Percentiles rank a stretch among this genome's conserved stretches.
phyloP scores from a whole-genome alignment of 164 flowering plant genomes.

The Piper longum region DNA sequence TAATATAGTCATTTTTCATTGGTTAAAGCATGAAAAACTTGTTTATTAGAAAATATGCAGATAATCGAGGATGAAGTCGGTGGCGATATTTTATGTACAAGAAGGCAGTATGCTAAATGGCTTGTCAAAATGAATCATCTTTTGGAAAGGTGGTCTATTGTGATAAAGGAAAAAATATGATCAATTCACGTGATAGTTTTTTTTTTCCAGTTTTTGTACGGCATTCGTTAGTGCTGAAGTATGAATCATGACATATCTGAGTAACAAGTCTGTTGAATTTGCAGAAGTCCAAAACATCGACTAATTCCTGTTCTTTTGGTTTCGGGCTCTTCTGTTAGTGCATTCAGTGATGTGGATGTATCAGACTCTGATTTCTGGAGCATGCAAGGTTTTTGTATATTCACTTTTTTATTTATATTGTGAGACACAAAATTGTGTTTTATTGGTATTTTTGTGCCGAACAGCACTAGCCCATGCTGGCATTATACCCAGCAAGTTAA shows the following conservation, averaged over 20 bases:
- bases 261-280: conserved; percentile 5
- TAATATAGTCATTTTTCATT: too few relatives aligned
- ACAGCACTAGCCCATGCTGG: conserved; percentile 91
- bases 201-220: not conserved
- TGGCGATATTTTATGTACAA: conserved; percentile 61
- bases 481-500: conserved; percentile 55
- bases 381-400: conserved; percentile 48
- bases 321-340: conserved; percentile 33
- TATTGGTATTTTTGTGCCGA: conserved; percentile 3
- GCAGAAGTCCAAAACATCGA: conserved; percentile 47
- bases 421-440: not conserved
- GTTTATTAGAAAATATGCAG: conserved; percentile 27
- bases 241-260: not conserved
- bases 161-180: not conserved
- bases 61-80: conserved; percentile 52
- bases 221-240: not conserved
- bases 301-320: conserved; percentile 33
- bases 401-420: not conserved
- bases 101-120: conserved; percentile 92
- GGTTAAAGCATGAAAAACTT: not conserved
- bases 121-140: conserved; percentile 38
- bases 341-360: conserved; percentile 57
- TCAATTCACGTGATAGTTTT: not conserved
- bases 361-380: conserved; percentile 60
- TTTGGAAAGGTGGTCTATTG: conserved; percentile 59